Conservation (phyloP, 2,329 filamentous ascomycete species). For the Botrytis porri region DNA sequence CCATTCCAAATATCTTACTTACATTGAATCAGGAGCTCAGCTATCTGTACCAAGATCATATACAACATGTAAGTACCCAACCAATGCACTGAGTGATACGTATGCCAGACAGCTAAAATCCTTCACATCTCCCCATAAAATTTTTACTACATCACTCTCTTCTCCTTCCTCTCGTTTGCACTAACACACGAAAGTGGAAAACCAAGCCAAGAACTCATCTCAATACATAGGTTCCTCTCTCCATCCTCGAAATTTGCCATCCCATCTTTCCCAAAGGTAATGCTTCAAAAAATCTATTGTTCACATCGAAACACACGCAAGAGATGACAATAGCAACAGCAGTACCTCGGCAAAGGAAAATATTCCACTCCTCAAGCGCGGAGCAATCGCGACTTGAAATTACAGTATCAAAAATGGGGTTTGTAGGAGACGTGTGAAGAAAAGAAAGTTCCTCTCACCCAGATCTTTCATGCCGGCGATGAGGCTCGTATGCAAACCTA, state of each 20-base stretch:
- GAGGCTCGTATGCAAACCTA: not conserved
- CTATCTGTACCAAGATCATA: not conserved
- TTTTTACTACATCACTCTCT: not conserved
- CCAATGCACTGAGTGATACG: fast-evolving
- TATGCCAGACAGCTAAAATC: not conserved
- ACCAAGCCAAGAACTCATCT: not conserved
- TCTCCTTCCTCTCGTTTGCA: not conserved
- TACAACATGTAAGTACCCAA: not conserved
- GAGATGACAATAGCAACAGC: not conserved
- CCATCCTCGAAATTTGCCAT: not conserved
- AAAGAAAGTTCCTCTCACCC: not conserved
- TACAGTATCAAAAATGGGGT: not conserved
- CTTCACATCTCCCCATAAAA: not conserved
- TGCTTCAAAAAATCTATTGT: not conserved
- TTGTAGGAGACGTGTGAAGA: not conserved
- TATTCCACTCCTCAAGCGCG: not conserved
- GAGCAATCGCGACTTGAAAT: not conserved
- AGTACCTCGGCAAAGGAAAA: not conserved
- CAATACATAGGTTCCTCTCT: not conserved
- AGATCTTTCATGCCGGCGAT: not conserved
- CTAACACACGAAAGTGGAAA: not conserved
- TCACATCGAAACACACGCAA: not conserved
- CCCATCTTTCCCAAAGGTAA: not conserved
- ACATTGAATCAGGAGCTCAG: not conserved
- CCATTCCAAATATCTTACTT: not conserved